phyloP scores from a whole-genome alignment of 1,284 basidiomycete species.

The Exobasidium rhododendri region DNA sequence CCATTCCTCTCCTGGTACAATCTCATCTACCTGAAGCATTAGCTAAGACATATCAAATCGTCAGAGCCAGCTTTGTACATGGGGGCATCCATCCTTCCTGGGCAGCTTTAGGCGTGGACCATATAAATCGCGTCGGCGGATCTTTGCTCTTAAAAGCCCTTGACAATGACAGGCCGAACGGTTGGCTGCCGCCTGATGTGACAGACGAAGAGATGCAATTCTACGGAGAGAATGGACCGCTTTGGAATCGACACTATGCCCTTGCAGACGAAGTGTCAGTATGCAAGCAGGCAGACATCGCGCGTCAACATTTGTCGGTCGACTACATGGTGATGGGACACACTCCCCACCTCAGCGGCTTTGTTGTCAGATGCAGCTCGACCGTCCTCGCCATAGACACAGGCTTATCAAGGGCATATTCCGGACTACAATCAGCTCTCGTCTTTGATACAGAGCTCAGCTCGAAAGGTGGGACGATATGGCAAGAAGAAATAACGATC shows the following conservation, averaged over 20 bases:
- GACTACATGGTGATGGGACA: slow-evolving; percentile 45
- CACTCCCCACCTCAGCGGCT: slow-evolving; percentile 47
- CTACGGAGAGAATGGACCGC: slow-evolving; percentile 37
- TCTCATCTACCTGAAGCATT: slow-evolving; percentile 7
- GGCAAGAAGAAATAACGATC: slow-evolving; percentile 25
- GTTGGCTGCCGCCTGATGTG: slow-evolving; percentile 26
- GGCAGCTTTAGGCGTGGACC: slow-evolving; percentile 25
- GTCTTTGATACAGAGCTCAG: slow-evolving; percentile 36
- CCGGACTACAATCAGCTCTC: slow-evolving; percentile 46
- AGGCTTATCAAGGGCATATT: slow-evolving; percentile 47
- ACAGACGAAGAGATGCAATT: slow-evolving; percentile 32
- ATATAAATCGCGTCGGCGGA: slow-evolving; percentile 39
- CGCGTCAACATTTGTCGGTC: slow-evolving; percentile 20
- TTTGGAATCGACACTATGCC: slow-evolving; percentile 53
- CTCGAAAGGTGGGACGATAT: slow-evolving; percentile 6
- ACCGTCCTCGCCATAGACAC: slow-evolving; percentile 49
- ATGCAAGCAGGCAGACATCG: slow-evolving; percentile 24
- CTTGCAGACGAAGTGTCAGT: slow-evolving; percentile 20
- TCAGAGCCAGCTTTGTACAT: slow-evolving; percentile 40
- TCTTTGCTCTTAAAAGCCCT: slow-evolving; percentile 38
- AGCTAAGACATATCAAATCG: slow-evolving; percentile 10
- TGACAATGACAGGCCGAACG: slow-evolving; percentile 7
- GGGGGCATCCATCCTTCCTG: slow-evolving; percentile 47
- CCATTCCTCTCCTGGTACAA: slow-evolving; percentile 26
- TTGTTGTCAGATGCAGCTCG: slow-evolving; percentile 34